phyloP scores from a whole-genome alignment of 495 filamentous ascomycete species.

The Tuber umbilicatum region DNA sequence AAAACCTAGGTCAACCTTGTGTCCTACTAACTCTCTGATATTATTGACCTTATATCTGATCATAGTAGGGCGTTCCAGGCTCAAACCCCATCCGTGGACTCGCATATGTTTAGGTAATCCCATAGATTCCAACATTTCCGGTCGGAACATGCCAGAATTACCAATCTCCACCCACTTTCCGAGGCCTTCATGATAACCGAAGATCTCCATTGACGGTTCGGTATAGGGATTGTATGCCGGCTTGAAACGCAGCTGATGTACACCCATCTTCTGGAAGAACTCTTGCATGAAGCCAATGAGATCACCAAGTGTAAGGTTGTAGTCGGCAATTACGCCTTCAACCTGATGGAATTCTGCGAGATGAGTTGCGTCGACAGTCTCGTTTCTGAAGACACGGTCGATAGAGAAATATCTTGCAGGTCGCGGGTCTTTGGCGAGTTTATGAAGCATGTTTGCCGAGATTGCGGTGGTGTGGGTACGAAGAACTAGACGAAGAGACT shows the following conservation, averaged over 20 bases:
- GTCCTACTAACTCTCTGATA: slow-evolving; percentile 76
- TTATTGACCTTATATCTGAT: slow-evolving; percentile 85
- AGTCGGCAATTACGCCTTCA: slow-evolving; percentile 97
- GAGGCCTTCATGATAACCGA: slow-evolving; percentile 82
- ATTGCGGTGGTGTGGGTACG: slow-evolving; percentile 94
- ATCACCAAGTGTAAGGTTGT: slow-evolving; percentile 79
- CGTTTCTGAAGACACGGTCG: slow-evolving; percentile 93
- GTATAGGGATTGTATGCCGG: slow-evolving; percentile 98
- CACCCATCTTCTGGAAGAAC: slow-evolving; percentile 94
- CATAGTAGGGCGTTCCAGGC: slow-evolving; percentile 92
- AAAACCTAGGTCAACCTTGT: slow-evolving; percentile 76
- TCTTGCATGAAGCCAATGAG: slow-evolving; percentile 94
- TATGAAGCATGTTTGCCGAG: slow-evolving; percentile 79
- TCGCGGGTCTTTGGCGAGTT: slow-evolving; percentile 69
- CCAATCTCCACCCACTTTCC: slow-evolving; percentile 94
- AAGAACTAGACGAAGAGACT: slow-evolving; percentile 80
- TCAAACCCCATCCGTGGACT: slow-evolving; percentile 87
- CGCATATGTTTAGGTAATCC: slow-evolving; percentile 78
- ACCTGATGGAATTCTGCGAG: slow-evolving; percentile 97
- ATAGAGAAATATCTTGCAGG: slow-evolving; percentile 95
- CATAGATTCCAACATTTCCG: slow-evolving; percentile 81
- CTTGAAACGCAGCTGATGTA: slow-evolving; percentile 83
- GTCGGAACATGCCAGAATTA: slow-evolving; percentile 96
- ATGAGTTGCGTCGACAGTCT: slow-evolving; percentile 93
- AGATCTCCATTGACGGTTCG: slow-evolving; percentile 97